Evolutionary conservation across 2,329 filamentous ascomycete species (phyloP), one percentile per base, ranked within the genome.

Genomic region (Aspergillus amoenus): DNA sequence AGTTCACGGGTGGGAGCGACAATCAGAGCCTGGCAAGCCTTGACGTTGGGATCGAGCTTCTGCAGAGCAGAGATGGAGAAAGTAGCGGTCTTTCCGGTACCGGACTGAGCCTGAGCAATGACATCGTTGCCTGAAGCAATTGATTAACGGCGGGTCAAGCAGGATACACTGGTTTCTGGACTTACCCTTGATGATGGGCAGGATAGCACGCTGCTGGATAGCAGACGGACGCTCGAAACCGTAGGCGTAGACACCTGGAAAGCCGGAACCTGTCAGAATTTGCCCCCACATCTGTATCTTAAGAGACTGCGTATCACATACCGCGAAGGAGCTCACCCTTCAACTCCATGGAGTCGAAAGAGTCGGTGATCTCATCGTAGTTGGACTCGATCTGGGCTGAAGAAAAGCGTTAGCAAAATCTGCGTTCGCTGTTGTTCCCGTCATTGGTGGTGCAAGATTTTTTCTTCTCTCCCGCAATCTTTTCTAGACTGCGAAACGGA

Each of bases 281-380:
- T 58, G 55, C 45, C 49, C 53, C 54, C 68, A 66, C 61, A 63
- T 63, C 57, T 59, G 55, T 54, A 54, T 52, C 55, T 60, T 51
- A 27, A 55, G 53, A 55, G 55, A 48, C 51, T 50, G 6, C 27
- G 8, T 24, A 22, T 65, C 61, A 83, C 84, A 80, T 83, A 88
- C 86, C 94, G 82, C 94, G 92, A 77, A 99, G 91, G 75, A 99
- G 90, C 85, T 99, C 94, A 66, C 91, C 77, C 87, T 95, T 96
- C 75, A 99, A 87, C 82, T 88, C 88, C 94, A 99, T 99, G 73
- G 93, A 86, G 82, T 99, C 94, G 82, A 99, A 99, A 62, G 92
- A 96, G 82, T 99, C 95, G 81, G 94, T 93, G 74, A 93, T 93
- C 87, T 97, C 93, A 86, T 99, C 94, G 84, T 97, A 99, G 91